phyloP scores from a whole-genome alignment of 2,329 filamentous ascomycete genomes.

The Colletotrichum phormii region DNA sequence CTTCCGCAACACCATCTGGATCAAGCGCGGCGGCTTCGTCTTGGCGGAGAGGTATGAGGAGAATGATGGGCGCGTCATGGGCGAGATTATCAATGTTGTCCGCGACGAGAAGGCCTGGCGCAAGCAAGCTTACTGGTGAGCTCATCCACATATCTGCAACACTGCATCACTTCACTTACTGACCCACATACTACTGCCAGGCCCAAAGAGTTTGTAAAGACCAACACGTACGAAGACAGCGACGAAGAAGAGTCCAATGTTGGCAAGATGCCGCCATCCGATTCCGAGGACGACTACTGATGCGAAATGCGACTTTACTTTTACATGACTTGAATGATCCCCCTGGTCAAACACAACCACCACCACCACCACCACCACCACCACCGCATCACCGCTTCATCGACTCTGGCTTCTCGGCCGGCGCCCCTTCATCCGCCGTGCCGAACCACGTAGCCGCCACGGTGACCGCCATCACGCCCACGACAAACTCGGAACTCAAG shows the following conservation, averaged over 20 bases:
- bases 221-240: constrained; percentile 69
- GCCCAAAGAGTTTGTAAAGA: constrained; percentile 83
- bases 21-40: constrained; percentile 89
- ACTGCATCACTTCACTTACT: not conserved
- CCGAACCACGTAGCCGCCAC: constrained; percentile 73
- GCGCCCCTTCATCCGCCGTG: constrained; percentile 55
- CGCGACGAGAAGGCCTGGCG: constrained; percentile 92
- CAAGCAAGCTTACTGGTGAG: constrained; percentile 87
- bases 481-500: constrained; percentile 70
- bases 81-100: constrained; percentile 94
- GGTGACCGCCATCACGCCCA: constrained; percentile 76
- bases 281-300: constrained; percentile 75
- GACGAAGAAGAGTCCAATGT: constrained; percentile 83
- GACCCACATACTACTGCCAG: constrained; percentile 53
- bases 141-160: constrained; percentile 22
- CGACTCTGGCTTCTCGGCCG: constrained; percentile 39
- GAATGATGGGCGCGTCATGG: constrained; percentile 81
- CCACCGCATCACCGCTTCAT: constrained; percentile 34
- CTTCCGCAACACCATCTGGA: constrained; percentile 94
- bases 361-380: not conserved
- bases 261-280: constrained; percentile 86
- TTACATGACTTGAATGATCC: not conserved
- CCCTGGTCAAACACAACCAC: not conserved
- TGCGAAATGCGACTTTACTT: not conserved
- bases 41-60: constrained; percentile 78